phyloP scores from a whole-genome alignment of 768 basidiomycete genomes.

The Trametes villosa region DNA sequence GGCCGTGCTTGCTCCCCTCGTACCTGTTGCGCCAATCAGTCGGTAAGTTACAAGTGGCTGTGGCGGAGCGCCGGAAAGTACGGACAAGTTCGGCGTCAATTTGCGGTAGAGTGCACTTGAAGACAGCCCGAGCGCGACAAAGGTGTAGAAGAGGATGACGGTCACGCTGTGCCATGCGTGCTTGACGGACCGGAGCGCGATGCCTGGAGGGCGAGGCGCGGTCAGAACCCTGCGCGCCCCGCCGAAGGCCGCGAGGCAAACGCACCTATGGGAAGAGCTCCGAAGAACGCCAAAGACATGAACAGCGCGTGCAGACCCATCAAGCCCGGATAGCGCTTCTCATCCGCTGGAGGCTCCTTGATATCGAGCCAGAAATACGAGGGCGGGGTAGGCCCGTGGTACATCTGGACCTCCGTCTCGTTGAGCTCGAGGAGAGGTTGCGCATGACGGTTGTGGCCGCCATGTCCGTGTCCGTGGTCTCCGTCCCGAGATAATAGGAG shows the following conservation, averaged over 20 bases:
- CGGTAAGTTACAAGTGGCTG: constrained; percentile 9
- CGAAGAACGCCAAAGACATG: constrained; percentile 83
- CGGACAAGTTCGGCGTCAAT: constrained; percentile 82
- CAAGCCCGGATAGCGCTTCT: constrained; percentile 62
- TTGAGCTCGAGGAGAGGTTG: constrained; percentile 67
- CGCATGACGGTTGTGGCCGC: constrained; percentile 45
- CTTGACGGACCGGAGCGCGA: constrained; percentile 77
- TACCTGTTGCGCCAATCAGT: constrained; percentile 54
- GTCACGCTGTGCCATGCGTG: constrained; percentile 65
- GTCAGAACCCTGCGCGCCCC: constrained; percentile 2
- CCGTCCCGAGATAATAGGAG: constrained; percentile 29
- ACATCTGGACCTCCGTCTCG: constrained; percentile 70
- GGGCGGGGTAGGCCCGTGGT: constrained; percentile 71
- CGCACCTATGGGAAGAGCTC: constrained; percentile 79
- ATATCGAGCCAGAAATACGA: constrained; percentile 87
- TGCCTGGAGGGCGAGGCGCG: constrained; percentile 51
- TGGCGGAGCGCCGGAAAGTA: constrained; percentile 23
- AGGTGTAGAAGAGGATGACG: constrained; percentile 64
- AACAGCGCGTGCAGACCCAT: constrained; percentile 75
- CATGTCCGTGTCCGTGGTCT: constrained; percentile 49
- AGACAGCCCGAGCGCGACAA: constrained; percentile 66
- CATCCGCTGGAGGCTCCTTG: constrained; percentile 50
- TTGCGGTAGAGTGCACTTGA: constrained; percentile 75
- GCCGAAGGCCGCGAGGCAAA: not conserved
- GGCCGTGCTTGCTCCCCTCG: constrained; percentile 60